Evolutionary conservation across 371 early-diverging fungal species (phyloP).

Genomic region (Hamiltosporidium tvaerminnensis): DNA sequence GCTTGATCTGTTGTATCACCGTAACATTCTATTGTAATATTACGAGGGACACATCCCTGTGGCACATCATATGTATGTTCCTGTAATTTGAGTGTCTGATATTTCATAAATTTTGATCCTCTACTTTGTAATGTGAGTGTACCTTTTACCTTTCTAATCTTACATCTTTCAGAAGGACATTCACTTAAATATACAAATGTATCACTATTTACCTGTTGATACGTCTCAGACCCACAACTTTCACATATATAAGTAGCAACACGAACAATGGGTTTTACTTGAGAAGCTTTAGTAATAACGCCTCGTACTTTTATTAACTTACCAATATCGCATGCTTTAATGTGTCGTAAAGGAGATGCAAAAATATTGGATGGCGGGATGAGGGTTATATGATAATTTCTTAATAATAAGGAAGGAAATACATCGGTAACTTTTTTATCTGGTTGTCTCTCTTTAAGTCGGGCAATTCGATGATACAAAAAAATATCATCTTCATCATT

Average conservation of each 20-base stretch:
- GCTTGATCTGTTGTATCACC: conserved; percentile 64
- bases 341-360: conserved; percentile 62
- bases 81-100: conserved; percentile 47
- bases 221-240: conserved; percentile 82
- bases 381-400: conserved; percentile 36
- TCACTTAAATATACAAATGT: conserved; percentile 66
- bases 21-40: conserved; percentile 73
- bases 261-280: conserved; percentile 74
- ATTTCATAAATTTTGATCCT: conserved; percentile 64
- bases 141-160: conserved; percentile 65
- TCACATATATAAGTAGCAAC: conserved; percentile 87
- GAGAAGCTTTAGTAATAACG: conserved; percentile 81
- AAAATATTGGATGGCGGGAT: not conserved
- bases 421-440: conserved; percentile 35
- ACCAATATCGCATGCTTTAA: conserved; percentile 68
- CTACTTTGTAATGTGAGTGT: conserved; percentile 75
- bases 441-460: conserved; percentile 47
- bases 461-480: conserved; percentile 44
- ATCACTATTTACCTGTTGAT: conserved; percentile 64
- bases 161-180: conserved; percentile 70
- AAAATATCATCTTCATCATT: conserved; percentile 38
- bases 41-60: conserved; percentile 87
- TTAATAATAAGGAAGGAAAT: conserved; percentile 37
- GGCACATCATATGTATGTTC: conserved; percentile 75
- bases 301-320: conserved; percentile 72